Percentiles rank a stretch among this genome's conserved stretches.
phyloP scores from a whole-genome alignment of 2,329 filamentous ascomycete species.

The Didymella sp. region DNA sequence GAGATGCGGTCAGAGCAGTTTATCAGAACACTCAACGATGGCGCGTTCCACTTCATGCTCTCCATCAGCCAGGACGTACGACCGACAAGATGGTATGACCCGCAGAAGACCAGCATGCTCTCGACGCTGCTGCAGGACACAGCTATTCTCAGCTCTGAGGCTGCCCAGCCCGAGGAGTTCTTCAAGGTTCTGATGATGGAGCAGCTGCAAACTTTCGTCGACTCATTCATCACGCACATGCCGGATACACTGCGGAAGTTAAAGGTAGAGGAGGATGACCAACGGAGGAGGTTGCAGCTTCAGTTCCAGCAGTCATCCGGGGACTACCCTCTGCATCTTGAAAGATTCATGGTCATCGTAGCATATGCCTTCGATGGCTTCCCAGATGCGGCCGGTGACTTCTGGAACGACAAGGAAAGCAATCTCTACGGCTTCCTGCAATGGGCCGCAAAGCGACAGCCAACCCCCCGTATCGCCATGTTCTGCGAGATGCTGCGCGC shows the following conservation, averaged over 20 bases:
- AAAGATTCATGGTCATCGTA: conserved; percentile 90
- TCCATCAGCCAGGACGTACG: conserved; percentile 83
- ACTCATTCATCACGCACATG: conserved; percentile 93
- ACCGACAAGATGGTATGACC: conserved; percentile 84
- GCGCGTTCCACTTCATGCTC: conserved; percentile 90
- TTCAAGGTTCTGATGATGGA: conserved; percentile 78
- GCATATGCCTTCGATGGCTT: conserved; percentile 89
- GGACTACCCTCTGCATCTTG: conserved; percentile 66
- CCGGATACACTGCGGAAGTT: conserved; percentile 88
- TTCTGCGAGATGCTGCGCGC: conserved; percentile 97
- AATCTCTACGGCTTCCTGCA: conserved; percentile 94
- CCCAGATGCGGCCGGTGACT: conserved; percentile 81
- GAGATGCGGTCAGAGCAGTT: conserved; percentile 76
- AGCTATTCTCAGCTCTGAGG: conserved; percentile 70
- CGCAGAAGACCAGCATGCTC: conserved; percentile 81
- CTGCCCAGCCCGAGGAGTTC: conserved; percentile 71
- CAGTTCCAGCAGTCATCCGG: conserved; percentile 60
- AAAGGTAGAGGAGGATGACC: conserved; percentile 88
- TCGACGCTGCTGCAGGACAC: conserved; percentile 84
- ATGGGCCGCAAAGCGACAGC: conserved; percentile 94
- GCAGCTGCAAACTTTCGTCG: conserved; percentile 84
- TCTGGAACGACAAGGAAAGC: conserved; percentile 91
- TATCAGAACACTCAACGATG: conserved; percentile 79
- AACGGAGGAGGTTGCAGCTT: conserved; percentile 62
- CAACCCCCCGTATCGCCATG: conserved; percentile 92